A percentile compares a stretch with the other conserved stretches of the same genome.
These are phyloP conservation scores for Eutrema yunnanense DNA, from an alignment of 345 rosid genomes.

Conservation along the genomic window DNA sequence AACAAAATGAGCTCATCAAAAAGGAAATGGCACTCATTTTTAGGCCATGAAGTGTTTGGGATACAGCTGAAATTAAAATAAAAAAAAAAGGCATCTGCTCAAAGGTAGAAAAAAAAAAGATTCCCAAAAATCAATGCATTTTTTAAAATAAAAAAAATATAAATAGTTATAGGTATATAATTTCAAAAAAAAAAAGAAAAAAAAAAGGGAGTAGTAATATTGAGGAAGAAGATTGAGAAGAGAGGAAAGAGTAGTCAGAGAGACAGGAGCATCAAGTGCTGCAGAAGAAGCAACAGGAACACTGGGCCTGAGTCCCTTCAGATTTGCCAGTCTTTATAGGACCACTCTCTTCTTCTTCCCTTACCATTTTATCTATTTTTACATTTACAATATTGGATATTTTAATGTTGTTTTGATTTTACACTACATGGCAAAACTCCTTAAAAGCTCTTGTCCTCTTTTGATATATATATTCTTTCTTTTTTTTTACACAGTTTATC, in stretches of 20 bases:
- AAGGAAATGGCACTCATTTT: conserved; percentile 31
- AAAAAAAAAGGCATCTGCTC: conserved; percentile 5
- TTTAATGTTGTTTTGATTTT: conserved; percentile 35
- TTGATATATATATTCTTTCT: background rate
- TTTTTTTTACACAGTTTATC: background rate
- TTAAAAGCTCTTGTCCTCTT: conserved; percentile 34
- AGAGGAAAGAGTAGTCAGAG: conserved; percentile 32
- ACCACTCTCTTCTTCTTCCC: conserved; percentile 19
- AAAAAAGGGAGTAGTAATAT: background rate
- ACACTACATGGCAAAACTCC: conserved; percentile 36
- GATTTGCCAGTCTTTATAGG: conserved; percentile 34
- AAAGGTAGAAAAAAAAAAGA: background rate
- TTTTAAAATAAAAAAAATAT: too few relatives aligned
- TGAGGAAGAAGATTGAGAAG: conserved; percentile 7
- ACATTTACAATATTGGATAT: conserved; percentile 33
- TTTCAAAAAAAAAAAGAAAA: background rate
- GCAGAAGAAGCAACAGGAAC: conserved; percentile 40
- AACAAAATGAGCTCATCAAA: background rate
- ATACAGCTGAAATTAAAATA: conserved; percentile 26
- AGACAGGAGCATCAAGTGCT: conserved; percentile 40
- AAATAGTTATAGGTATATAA: too few relatives aligned
- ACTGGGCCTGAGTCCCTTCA: conserved; percentile 32
- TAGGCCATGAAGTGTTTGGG: conserved; percentile 28
- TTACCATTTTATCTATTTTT: conserved; percentile 15
- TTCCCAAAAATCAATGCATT: conserved; percentile 10